Conservation (phyloP, 306 rosid genomes). For the Bauhinia variegata region DNA sequence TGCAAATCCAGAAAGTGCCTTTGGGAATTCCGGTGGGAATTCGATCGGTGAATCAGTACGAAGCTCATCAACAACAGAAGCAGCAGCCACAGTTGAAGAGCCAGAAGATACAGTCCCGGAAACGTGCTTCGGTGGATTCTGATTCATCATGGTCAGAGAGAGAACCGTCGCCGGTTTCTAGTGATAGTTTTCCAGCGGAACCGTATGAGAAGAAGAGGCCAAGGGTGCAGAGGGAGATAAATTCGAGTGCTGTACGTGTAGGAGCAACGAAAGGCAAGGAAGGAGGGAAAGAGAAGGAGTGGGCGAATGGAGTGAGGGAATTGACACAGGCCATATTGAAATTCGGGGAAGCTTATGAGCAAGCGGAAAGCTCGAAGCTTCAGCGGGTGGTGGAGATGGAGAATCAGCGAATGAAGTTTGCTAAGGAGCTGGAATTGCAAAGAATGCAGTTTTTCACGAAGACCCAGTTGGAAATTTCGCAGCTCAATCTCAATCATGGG, state of each 20-base stretch:
- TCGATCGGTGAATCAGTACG: conserved; percentile 50
- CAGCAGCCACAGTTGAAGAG: conserved; percentile 39
- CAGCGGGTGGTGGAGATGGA: conserved; percentile 96
- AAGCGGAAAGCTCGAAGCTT: conserved; percentile 83
- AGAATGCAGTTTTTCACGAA: conserved; percentile 96
- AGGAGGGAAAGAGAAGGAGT: conserved; percentile 43
- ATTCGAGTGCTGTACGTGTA: conserved; percentile 20
- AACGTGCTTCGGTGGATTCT: conserved; percentile 39
- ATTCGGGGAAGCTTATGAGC: conserved; percentile 92
- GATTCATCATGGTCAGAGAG: conserved; percentile 49
- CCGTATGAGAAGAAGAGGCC: conserved; percentile 59
- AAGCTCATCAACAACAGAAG: conserved; percentile 35
- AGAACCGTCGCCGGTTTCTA: conserved; percentile 65
- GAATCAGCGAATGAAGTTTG: conserved; percentile 94
- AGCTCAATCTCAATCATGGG: conserved; percentile 78
- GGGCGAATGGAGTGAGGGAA: conserved; percentile 81
- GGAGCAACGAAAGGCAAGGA: conserved; percentile 40
- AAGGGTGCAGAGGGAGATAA: conserved; percentile 43
- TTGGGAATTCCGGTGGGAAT: conserved; percentile 72
- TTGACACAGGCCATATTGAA: conserved; percentile 80
- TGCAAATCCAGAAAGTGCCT: conserved; percentile 57
- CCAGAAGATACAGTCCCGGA: conserved; percentile 58
- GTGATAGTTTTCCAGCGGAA: conserved; percentile 66
- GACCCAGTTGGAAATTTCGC: conserved; percentile 90
- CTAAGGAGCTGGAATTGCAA: conserved; percentile 90